Conservation (phyloP, 139 green algal species). For the Pseudopediastrum boryanum region DNA sequence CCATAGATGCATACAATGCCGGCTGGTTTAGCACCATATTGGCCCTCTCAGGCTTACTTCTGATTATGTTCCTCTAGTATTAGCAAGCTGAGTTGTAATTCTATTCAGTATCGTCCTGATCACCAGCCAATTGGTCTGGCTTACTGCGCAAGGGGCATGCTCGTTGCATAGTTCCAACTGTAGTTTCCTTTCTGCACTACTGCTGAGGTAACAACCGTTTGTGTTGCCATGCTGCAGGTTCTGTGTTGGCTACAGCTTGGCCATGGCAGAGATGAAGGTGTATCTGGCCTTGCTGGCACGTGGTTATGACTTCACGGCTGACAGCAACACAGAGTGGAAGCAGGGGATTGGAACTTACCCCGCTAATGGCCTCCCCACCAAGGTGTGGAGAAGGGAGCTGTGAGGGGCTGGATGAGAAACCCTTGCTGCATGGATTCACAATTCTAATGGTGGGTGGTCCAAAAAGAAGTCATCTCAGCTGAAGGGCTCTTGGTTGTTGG, state of each 20-base stretch:
- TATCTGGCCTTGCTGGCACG: constrained; percentile 31
- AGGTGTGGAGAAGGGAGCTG: too few relatives aligned
- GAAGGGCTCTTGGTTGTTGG: too few relatives aligned
- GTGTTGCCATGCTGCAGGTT: constrained; percentile 17
- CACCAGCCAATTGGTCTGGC: background rate
- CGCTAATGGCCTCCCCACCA: constrained; percentile 20
- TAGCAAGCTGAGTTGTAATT: too few relatives aligned
- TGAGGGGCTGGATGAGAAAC: too few relatives aligned
- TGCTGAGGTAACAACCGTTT: background rate
- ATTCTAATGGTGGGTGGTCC: too few relatives aligned
- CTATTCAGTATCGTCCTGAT: too few relatives aligned
- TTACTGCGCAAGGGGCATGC: background rate
- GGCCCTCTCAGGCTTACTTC: too few relatives aligned
- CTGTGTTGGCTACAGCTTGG: constrained; percentile 22
- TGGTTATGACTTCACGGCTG: constrained; percentile 11
- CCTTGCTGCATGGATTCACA: too few relatives aligned
- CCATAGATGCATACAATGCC: too few relatives aligned
- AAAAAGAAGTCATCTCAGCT: too few relatives aligned
- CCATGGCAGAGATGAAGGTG: constrained; percentile 40
- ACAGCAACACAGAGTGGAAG: constrained; percentile 32
- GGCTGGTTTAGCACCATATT: too few relatives aligned
- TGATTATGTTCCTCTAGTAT: too few relatives aligned
- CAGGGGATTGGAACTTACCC: constrained; percentile 25
- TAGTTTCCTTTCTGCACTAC: background rate
- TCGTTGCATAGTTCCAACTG: background rate